phyloP scores from a whole-genome alignment of 106 monocot species.

The Platanthera zijinensis region DNA sequence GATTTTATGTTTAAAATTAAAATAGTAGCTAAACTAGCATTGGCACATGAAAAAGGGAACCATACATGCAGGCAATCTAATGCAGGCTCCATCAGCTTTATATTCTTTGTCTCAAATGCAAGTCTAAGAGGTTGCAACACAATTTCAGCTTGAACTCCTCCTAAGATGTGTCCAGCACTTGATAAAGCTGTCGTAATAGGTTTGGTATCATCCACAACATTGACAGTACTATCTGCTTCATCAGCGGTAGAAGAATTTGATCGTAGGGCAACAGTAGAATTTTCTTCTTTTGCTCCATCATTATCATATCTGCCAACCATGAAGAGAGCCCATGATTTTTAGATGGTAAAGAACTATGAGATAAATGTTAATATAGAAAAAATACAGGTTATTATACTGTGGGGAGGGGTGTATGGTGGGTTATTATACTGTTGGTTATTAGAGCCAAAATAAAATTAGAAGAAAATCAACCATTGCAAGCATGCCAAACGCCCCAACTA shows the following conservation, averaged over 20 bases:
- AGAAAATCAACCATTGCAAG: too few relatives aligned
- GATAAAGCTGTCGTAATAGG: slow-evolving; percentile 52
- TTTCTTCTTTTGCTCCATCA: slow-evolving; percentile 27
- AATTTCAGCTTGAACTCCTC: slow-evolving; percentile 79
- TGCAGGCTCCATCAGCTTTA: slow-evolving; percentile 85
- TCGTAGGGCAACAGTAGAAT: slow-evolving; percentile 8
- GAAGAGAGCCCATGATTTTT: not conserved
- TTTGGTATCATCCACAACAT: slow-evolving; percentile 20
- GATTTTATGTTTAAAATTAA: not conserved
- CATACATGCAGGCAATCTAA: slow-evolving; percentile 98
- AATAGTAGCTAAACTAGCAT: not conserved
- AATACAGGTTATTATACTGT: too few relatives aligned
- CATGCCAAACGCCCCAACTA: not conserved
- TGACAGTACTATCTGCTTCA: slow-evolving; percentile 12
- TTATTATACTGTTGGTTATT: too few relatives aligned
- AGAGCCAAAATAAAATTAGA: too few relatives aligned
- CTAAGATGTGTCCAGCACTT: slow-evolving; percentile 64
- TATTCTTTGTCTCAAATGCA: slow-evolving; percentile 87
- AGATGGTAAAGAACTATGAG: not conserved
- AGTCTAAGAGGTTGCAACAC: slow-evolving; percentile 86
- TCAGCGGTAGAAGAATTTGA: slow-evolving; percentile 23
- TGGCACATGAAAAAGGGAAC: slow-evolving; percentile 1
- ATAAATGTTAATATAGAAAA: too few relatives aligned
- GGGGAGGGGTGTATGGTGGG: too few relatives aligned
- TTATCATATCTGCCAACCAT: slow-evolving; percentile 19